Evolutionary conservation across 169 alveolate species (phyloP).

Genomic region (Plasmodium blacklocki): DNA sequence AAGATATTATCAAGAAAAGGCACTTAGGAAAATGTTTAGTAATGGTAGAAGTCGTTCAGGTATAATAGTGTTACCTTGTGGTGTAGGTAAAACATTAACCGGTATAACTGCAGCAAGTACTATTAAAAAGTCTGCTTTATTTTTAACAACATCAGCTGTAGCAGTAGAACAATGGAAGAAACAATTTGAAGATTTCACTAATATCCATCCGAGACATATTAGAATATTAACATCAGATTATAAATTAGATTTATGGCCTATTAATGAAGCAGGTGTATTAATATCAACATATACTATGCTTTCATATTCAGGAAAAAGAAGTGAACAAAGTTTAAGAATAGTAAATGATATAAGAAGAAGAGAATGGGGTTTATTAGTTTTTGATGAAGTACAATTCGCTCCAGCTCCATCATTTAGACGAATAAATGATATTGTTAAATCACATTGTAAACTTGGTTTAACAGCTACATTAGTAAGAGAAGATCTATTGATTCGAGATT

Average conservation of each 20-base stretch:
- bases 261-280: conserved; percentile 94
- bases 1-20: conserved; percentile 95
- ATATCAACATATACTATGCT: conserved; percentile 97
- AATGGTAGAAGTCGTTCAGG: conserved; percentile 99
- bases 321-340: conserved; percentile 90
- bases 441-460: conserved; percentile 97
- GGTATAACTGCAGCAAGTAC: conserved; percentile 99
- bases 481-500: conserved; percentile 96
- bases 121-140: conserved; percentile 94
- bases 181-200: conserved; percentile 92
- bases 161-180: conserved; percentile 95
- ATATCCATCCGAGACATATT: conserved; percentile 90
- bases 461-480: conserved; percentile 99
- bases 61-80: conserved; percentile 99
- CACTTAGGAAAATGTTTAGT: conserved; percentile 97
- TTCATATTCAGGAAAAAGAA: conserved; percentile 93
- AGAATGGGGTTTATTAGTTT: conserved; percentile 98
- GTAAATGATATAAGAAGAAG: conserved; percentile 89
- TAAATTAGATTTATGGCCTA: conserved; percentile 92
- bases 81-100: conserved; percentile 99
- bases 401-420: conserved; percentile 98
- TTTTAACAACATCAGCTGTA: conserved; percentile 92
- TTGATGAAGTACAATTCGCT: conserved; percentile 99
- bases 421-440: conserved; percentile 89
- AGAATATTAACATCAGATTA: conserved; percentile 96